Evolutionary conservation across 148 eudicot genomes (phyloP), one percentile per base, ranked within the genome.

Genomic region (Nepenthes mirabilis): DNA sequence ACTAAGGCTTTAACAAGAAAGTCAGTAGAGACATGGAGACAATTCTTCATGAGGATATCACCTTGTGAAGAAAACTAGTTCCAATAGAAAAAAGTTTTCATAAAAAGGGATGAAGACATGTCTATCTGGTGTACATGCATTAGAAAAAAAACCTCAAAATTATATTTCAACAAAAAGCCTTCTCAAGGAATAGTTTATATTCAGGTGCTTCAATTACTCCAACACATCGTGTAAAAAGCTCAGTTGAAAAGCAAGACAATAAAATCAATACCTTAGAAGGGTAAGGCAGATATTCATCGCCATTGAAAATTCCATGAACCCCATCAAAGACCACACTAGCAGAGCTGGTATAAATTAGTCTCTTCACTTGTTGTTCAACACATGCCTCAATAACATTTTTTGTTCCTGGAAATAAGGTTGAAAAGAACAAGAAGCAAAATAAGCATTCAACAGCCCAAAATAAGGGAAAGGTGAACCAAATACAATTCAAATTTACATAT

Each of bases 291-390:
- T 86, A 76, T 69, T 91, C 98, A 59, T 88, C 80, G 8, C 91
- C 98, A 63, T 91, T 80, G 37, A 68, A n/a, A 45, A 83, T 82
- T 45, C 85, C 96, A 70, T 80, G 86, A 33, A 86, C 67, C 63
- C 98, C 98, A 75, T 91, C 98, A 70, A 88, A 88, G 65, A 91
- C 96, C 68, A 91, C 98, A 65, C 94, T 91, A 35, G 98, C 84
- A 61, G 98, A 91, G 80, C 98, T 91, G 34, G 98, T 91, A 66
- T 86, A 88, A 45, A 91, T 73, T 66, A 91, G 88, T 69, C 95
- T 71, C 76, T 91, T 91, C 33, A 91, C 82, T 67, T 88, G 86
- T 58, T 70, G 75, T 74, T 84, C 88, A 67, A 79, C 61, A 73
- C 98, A 91, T 55, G 95, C 84, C 60, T 85, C 96, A 73, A 88